These are phyloP conservation scores for Magnaporthiopsis rhizophila DNA, from an alignment of 2,329 filamentous ascomycete genomes.

Conservation along the genomic window DNA sequence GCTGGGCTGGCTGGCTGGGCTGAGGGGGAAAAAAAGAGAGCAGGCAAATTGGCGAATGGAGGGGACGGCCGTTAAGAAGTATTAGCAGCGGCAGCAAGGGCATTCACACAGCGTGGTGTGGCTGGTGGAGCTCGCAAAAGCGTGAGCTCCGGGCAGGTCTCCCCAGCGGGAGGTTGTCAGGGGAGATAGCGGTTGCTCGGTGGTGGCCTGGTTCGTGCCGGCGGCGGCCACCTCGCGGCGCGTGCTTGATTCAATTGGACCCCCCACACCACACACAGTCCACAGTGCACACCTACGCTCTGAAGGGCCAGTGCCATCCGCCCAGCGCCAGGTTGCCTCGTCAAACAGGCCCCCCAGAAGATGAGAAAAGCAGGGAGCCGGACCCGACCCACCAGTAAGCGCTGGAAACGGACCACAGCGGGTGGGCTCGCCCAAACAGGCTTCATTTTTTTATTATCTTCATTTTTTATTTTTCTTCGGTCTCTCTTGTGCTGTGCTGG, in stretches of 20 bases:
- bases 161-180: constrained; percentile 11
- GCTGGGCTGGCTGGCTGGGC: background rate
- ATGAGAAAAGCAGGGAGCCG: background rate
- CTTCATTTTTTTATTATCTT: background rate
- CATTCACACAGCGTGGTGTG: constrained; percentile 3
- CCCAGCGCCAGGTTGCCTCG: background rate
- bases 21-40: constrained; percentile 1
- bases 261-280: background rate
- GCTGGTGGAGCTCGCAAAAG: background rate
- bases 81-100: background rate
- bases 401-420: constrained; percentile 1
- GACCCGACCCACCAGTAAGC: constrained; percentile 1
- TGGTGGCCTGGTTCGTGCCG: constrained; percentile 1
- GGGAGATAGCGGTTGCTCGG: constrained; percentile 11
- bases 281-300: background rate
- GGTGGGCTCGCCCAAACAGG: background rate
- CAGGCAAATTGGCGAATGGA: constrained; percentile 2
- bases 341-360: background rate
- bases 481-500: no score
- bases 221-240: background rate
- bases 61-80: constrained; percentile 7
- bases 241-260: background rate
- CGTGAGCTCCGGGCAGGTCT: background rate
- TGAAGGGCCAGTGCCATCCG: background rate
- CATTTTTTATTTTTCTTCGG: no score